phyloP scores from a whole-genome alignment of 2,329 filamentous ascomycete genomes.

The Sphaerulina populicola region DNA sequence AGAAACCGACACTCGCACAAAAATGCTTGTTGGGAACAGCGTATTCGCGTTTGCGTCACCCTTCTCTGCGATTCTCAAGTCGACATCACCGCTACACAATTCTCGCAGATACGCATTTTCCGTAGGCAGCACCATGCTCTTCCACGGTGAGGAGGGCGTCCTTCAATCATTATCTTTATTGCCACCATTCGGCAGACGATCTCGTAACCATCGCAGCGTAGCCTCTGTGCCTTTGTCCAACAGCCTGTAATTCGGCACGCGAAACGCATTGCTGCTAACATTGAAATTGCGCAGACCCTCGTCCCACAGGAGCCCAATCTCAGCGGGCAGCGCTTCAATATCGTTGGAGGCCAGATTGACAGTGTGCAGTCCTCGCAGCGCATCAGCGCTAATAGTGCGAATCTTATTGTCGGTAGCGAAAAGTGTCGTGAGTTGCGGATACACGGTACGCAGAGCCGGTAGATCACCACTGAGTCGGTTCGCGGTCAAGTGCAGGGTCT shows the following conservation, averaged over 20 bases:
- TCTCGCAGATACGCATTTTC: too few relatives aligned
- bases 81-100: too few relatives aligned
- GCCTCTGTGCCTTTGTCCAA: conserved; percentile 82
- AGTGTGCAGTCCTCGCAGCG: conserved; percentile 63
- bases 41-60: too few relatives aligned
- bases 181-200: conserved; percentile 31
- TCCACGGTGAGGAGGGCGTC: neutral
- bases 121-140: too few relatives aligned
- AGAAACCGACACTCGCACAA: too few relatives aligned
- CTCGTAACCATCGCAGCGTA: conserved; percentile 69
- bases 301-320: conserved; percentile 67
- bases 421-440: conserved; percentile 62
- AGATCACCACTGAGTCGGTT: conserved; percentile 67
- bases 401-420: conserved; percentile 74
- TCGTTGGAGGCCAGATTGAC: conserved; percentile 81
- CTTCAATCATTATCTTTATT: neutral
- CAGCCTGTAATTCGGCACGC: conserved; percentile 75
- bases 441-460: conserved; percentile 57
- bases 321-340: conserved; percentile 70
- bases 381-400: conserved; percentile 56
- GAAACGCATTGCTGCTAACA: conserved; percentile 76
- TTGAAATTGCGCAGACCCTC: conserved; percentile 59
- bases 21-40: too few relatives aligned
- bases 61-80: too few relatives aligned
- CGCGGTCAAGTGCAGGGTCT: conserved; percentile 69